phyloP scores from a whole-genome alignment of 2,329 filamentous ascomycete genomes.

The Cordyceps fumosorosea region DNA sequence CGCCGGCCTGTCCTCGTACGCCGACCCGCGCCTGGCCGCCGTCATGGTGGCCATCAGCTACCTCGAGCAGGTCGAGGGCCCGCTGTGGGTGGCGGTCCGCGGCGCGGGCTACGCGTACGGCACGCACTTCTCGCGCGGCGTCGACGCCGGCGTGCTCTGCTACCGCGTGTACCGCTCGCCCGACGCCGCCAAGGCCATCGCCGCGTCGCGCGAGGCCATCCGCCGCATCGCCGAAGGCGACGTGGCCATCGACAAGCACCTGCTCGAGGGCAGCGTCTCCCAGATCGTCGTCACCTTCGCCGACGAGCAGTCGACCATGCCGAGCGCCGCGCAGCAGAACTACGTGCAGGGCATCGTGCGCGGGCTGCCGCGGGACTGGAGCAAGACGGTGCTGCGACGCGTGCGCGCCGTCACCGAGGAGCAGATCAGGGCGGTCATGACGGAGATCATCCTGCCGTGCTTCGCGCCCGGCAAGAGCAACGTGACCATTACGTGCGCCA shows the following conservation, averaged over 20 bases:
- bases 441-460: constrained; percentile 67
- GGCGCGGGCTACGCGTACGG: constrained; percentile 93
- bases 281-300: constrained; percentile 81
- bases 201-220: constrained; percentile 68
- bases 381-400: constrained; percentile 65
- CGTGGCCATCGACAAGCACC: constrained; percentile 66
- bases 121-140: constrained; percentile 67
- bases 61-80: constrained; percentile 87
- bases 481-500: constrained; percentile 80
- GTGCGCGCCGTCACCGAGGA: constrained; percentile 70
- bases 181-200: constrained; percentile 79
- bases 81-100: constrained; percentile 87
- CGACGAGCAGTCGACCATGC: constrained; percentile 82
- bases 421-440: constrained; percentile 69
- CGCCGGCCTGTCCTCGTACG: constrained; percentile 66
- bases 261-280: constrained; percentile 85
- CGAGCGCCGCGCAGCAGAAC: constrained; percentile 71
- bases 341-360: constrained; percentile 78
- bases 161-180: constrained; percentile 88
- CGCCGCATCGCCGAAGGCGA: constrained; percentile 66
- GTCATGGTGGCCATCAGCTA: constrained; percentile 86
- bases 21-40: constrained; percentile 71
- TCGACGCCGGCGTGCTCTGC: constrained; percentile 72
- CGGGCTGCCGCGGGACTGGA: constrained; percentile 70
- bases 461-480: constrained; percentile 79